phyloP scores from a whole-genome alignment of 139 green algal genomes.

The Ettlia oleoabundans region DNA sequence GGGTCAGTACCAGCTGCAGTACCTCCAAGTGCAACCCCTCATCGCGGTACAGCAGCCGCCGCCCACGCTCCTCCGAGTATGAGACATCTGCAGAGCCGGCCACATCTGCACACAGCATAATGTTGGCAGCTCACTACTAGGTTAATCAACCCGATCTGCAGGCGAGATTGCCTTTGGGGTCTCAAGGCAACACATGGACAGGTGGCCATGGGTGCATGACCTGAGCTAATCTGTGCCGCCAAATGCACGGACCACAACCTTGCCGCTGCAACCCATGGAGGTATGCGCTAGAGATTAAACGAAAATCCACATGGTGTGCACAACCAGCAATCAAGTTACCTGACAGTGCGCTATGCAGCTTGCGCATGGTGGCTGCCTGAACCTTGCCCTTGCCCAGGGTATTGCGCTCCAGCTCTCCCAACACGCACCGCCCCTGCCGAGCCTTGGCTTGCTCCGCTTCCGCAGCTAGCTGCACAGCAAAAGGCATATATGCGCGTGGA shows the following conservation, averaged over 20 bases:
- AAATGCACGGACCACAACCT: too few relatives aligned
- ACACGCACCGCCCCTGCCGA: conserved; percentile 15
- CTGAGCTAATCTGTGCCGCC: too few relatives aligned
- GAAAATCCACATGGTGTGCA: background rate
- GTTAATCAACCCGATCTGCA: too few relatives aligned
- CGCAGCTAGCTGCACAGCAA: conserved; percentile 14
- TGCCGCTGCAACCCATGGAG: too few relatives aligned
- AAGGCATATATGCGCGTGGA: background rate
- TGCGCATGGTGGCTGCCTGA: conserved; percentile 37
- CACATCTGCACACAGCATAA: conserved; percentile 14
- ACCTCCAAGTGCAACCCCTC: conserved; percentile 51
- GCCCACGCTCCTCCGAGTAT: conserved; percentile 41
- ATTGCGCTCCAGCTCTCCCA: conserved; percentile 43
- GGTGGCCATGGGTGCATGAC: too few relatives aligned
- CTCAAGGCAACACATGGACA: too few relatives aligned
- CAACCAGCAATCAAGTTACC: background rate
- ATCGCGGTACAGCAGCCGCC: conserved; percentile 52
- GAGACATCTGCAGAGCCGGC: conserved; percentile 7
- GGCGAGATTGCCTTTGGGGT: too few relatives aligned
- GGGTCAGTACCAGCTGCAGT: conserved; percentile 61
- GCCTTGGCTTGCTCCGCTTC: conserved; percentile 26
- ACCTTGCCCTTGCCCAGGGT: conserved; percentile 52
- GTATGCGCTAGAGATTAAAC: background rate
- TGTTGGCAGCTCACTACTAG: too few relatives aligned
- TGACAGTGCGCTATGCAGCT: conserved; percentile 10